Base-by-base conservation (phyloP, 2,329 filamentous ascomycete genomes). In the Bisporella sp. region DNA sequence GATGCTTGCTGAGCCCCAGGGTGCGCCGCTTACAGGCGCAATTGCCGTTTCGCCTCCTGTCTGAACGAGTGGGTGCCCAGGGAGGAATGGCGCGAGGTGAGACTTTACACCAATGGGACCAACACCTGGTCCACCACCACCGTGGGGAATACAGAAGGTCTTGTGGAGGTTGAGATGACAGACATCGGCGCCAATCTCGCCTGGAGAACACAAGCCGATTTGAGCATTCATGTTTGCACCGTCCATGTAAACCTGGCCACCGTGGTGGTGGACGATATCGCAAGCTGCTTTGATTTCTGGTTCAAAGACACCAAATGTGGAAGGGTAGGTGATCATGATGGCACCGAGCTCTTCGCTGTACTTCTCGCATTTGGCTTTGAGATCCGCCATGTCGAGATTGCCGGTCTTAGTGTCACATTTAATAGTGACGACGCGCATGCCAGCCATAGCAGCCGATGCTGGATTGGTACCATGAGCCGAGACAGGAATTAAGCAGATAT, bases 211-310 rank as follows among this genome's bases (percentile, higher is more conserved):
- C 8, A 97, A 79, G 9, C 92, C 92, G 57, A 97, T 96, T 70
- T 97, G 92, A 13, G 92, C 92, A 66, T 96, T 97, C 89, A 96
- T 93, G 73, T 97, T 97, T 58, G 92, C 92, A 45, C 92, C 92
- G 66, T 97, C 92, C 92, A 97, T 96, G 75, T 96, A 97, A 12
- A 97, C 92, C 65, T 95, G 89, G 7, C 92, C 92, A 47, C 92
- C 92, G 64, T 95, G 75, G 57, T 86, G 70, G 71, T 97, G 92
- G 13, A 97, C 89, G 31, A 95, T 74, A 49, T 89, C 74, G 69
- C 90, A 96, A 12, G 85, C 90, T 64, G 87, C 81, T 73, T 90
- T 93, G 67, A 96, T 81, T 57, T 84, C 79, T 3, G 91, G 91
- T 74, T 97, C 92, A 64, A 95, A 97, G 31, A 97, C 89, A 66